Evolutionary conservation across 495 filamentous ascomycete species (phyloP).

Genomic region (Penicillium odoratum): DNA sequence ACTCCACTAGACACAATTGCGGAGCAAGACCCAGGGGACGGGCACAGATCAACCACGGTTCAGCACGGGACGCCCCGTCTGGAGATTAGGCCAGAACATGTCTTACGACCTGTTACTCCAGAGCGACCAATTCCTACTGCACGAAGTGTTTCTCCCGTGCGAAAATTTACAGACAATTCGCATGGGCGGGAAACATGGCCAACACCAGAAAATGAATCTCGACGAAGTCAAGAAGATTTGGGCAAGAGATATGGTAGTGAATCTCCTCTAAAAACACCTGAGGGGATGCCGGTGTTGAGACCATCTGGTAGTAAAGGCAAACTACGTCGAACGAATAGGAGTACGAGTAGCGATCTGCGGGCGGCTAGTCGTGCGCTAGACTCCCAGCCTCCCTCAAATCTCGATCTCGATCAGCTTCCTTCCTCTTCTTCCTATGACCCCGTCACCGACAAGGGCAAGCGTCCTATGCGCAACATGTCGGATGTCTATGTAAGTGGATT

Average conservation of each 20-base stretch:
- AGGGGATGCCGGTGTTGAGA: conserved; percentile 36
- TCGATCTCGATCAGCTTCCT: conserved; percentile 47
- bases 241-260: conserved; percentile 36
- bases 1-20: conserved; percentile 42
- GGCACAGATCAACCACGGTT: conserved; percentile 21
- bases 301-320: conserved; percentile 40
- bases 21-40: conserved; percentile 39
- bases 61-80: conserved; percentile 39
- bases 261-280: conserved; percentile 30
- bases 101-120: conserved; percentile 28
- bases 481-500: conserved; percentile 84
- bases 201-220: conserved; percentile 44
- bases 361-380: conserved; percentile 56
- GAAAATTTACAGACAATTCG: conserved; percentile 54
- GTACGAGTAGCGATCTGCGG: conserved; percentile 77
- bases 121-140: background rate
- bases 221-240: conserved; percentile 26
- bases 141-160: conserved; percentile 39
- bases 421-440: conserved; percentile 69
- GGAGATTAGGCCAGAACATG: conserved; percentile 45
- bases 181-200: conserved; percentile 53
- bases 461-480: conserved; percentile 78
- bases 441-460: conserved; percentile 83
- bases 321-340: conserved; percentile 70
- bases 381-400: conserved; percentile 31